Conservation (phyloP, 257 asterid species). For the Primulina tabacum region DNA sequence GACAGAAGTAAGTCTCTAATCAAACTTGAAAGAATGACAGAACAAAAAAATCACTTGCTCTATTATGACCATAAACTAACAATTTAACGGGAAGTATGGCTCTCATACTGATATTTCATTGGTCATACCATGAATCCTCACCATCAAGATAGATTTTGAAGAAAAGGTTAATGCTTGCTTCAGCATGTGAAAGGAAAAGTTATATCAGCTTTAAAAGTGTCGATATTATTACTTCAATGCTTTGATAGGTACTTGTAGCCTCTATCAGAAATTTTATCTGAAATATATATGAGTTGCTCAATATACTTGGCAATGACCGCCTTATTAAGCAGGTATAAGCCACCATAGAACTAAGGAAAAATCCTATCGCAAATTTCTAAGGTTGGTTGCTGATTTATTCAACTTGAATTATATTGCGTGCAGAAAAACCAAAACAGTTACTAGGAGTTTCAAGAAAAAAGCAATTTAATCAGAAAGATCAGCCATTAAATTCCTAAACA, state of each 20-base stretch:
- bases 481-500: background rate
- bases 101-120: background rate
- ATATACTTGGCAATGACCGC: background rate
- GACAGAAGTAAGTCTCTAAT: background rate
- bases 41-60: background rate
- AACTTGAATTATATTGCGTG: background rate
- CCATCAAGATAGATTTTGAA: background rate
- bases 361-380: background rate
- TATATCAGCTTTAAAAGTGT: background rate
- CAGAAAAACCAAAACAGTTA: background rate
- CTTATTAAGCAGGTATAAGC: no score
- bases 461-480: background rate
- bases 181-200: no score
- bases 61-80: background rate
- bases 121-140: background rate
- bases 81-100: background rate
- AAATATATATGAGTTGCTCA: background rate
- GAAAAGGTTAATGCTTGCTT: no score
- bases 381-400: background rate
- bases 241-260: background rate
- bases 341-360: no score
- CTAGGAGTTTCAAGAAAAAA: background rate
- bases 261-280: background rate
- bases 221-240: background rate
- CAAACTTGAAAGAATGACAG: background rate